phyloP scores from a whole-genome alignment of 2,329 filamentous ascomycete genomes.

The Sordariomycetes sp. region DNA sequence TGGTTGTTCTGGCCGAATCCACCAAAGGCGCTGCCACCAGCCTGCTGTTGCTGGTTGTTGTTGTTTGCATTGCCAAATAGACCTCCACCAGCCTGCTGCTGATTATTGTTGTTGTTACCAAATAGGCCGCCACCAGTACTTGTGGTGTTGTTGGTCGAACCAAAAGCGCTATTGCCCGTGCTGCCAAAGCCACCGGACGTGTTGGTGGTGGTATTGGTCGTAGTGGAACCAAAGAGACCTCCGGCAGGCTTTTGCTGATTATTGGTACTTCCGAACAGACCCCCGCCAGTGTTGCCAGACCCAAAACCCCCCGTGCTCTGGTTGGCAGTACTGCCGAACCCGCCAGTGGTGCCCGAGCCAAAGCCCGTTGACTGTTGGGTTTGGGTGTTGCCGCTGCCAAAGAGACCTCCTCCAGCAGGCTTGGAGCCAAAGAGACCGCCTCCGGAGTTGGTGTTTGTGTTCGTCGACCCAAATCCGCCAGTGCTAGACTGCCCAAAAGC shows the following conservation, averaged over 20 bases:
- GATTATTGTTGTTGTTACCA: constrained; percentile 26
- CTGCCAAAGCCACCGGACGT: constrained; percentile 28
- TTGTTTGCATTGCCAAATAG: constrained; percentile 37
- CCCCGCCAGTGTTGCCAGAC: not conserved
- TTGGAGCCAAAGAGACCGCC: constrained; percentile 30
- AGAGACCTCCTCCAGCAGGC: constrained; percentile 27
- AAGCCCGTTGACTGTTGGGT: constrained; percentile 29
- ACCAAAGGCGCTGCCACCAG: constrained; percentile 46
- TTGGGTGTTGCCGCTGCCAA: constrained; percentile 25
- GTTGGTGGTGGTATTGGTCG: constrained; percentile 10
- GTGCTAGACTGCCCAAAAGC: constrained; percentile 28
- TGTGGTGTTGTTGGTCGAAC: constrained; percentile 18
- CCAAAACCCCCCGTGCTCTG: constrained; percentile 15
- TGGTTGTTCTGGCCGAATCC: constrained; percentile 12
- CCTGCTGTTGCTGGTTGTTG: constrained; percentile 21
- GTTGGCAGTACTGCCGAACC: constrained; percentile 15
- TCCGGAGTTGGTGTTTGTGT: constrained; percentile 17
- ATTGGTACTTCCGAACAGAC: constrained; percentile 5
- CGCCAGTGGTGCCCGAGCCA: constrained; percentile 10
- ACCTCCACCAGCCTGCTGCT: constrained; percentile 25
- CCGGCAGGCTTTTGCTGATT: constrained; percentile 10
- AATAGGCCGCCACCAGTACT: constrained; percentile 32
- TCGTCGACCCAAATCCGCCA: constrained; percentile 3
- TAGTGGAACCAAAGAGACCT: constrained; percentile 19
- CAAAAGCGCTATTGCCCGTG: constrained; percentile 11